Evolutionary conservation across 2,329 filamentous ascomycete species (phyloP), one percentile per base, ranked within the genome.

Genomic region (Pseudogymnoascus sp.): DNA sequence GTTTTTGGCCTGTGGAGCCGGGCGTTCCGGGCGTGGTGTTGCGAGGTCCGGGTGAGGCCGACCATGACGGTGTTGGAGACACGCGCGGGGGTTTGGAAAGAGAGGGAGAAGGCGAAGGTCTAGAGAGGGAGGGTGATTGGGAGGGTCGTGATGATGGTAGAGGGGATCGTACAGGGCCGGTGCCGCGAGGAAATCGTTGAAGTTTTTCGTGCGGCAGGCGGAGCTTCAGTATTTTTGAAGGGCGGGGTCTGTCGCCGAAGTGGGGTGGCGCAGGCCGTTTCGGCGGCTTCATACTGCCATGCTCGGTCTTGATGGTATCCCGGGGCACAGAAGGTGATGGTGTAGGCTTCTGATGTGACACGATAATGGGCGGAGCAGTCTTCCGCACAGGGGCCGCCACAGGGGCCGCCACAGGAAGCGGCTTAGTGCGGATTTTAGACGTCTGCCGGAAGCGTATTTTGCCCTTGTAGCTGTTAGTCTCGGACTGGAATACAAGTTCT

Each of bases 381-480:
- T 61, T 64, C 29, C 35, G 49, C 39, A 58, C 61, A 55, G 52
- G 52, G 6, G 26, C 49, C 49, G 16, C 26, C 16, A 31, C 29
- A 33, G 52, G 52, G 3, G 26, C 49, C 49, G 16, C 26, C 31
- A 31, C 29, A 23, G 62, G 37, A 39, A 19, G 31, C 26, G 65
- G 64, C 43, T 66, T 68, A 4, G 65, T 71, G 21, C 72, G 67
- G 37, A 72, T 62, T 58, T 71, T 73, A 10, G 64, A 55, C 4
- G 62, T 72, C 21, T 70, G 62, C 45, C 67, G 69, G 63, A 73
- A 73, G 26, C 63, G 39, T 11, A 73, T 55, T 39, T 66, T 65
- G 29, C 72, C 70, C 72, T 61, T 61, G 23, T 45, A 38, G 26
- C 31, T 39, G 58, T n/a, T 58, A 29, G 38, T 60, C 14, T 38